These are phyloP conservation scores for Paraphoma chrysanthemicola DNA, from an alignment of 2,329 filamentous ascomycete species.

Conservation along the genomic window DNA sequence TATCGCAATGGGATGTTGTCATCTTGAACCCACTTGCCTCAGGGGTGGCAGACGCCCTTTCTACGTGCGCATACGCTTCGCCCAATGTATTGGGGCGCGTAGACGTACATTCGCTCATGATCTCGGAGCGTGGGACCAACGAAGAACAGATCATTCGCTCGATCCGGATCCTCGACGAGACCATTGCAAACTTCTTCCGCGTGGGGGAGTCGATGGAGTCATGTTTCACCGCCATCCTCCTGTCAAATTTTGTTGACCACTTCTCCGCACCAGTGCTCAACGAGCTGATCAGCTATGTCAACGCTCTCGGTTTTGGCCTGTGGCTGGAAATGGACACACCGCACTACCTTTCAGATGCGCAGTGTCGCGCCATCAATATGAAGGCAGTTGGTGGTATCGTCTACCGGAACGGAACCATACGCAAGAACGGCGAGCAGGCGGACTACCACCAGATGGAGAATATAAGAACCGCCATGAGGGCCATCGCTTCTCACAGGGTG, in stretches of 20 bases:
- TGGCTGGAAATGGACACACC: conserved; percentile 54
- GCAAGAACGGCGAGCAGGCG: conserved; percentile 50
- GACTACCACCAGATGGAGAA: conserved; percentile 55
- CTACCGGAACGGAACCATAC: conserved; percentile 51
- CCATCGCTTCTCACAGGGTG: conserved; percentile 51
- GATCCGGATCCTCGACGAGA: conserved; percentile 1
- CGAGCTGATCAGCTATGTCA: conserved; percentile 43
- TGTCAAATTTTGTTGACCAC: conserved; percentile 23
- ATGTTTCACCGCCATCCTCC: conserved; percentile 50
- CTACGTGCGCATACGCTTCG: conserved; percentile 21
- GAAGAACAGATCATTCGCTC: not conserved
- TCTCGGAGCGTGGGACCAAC: not conserved
- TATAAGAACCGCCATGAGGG: conserved; percentile 52
- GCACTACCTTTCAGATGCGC: conserved; percentile 44
- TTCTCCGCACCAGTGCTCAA: conserved; percentile 38
- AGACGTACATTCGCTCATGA: not conserved
- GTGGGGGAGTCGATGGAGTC: conserved; percentile 17
- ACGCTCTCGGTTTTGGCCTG: conserved; percentile 47
- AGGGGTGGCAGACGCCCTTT: conserved; percentile 25
- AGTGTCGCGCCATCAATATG: conserved; percentile 45
- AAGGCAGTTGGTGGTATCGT: conserved; percentile 48
- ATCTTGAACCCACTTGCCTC: conserved; percentile 26
- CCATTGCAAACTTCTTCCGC: conserved; percentile 1
- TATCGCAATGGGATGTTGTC: conserved; percentile 31
- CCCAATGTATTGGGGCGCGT: conserved; percentile 16